Evolutionary conservation across 1,284 basidiomycete genomes (phyloP).

Genomic region (Apiotrichum domesticum): DNA sequence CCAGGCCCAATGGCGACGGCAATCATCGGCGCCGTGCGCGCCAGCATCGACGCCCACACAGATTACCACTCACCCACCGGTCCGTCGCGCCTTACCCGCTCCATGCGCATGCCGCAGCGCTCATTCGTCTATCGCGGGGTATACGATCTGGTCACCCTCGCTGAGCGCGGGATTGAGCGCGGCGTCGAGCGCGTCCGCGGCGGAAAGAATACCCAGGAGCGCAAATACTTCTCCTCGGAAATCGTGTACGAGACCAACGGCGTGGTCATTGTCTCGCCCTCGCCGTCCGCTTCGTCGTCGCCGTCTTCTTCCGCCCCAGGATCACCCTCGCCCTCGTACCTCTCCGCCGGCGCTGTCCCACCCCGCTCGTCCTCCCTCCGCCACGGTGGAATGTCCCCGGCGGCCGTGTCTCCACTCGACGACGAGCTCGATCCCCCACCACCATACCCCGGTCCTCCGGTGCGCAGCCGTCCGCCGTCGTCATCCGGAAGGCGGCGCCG

Average conservation of each 20-base stretch:
- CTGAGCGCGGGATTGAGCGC: background rate
- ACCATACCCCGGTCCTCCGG: conserved; percentile 1
- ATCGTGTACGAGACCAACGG: too few relatives aligned
- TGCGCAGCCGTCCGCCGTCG: background rate
- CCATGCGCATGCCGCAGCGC: background rate
- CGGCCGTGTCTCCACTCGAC: background rate
- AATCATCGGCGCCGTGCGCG: background rate
- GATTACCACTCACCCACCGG: background rate
- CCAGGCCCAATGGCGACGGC: conserved; percentile 5
- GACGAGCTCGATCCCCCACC: background rate
- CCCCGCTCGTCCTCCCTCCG: too few relatives aligned
- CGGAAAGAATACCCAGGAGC: too few relatives aligned
- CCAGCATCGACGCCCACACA: conserved; percentile 1
- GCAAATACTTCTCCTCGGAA: too few relatives aligned
- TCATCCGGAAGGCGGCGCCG: background rate
- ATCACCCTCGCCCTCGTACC: too few relatives aligned
- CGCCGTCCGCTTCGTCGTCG: too few relatives aligned
- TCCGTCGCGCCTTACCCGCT: background rate
- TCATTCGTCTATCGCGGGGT: background rate
- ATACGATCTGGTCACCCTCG: background rate
- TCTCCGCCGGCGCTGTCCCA: too few relatives aligned
- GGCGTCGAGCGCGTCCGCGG: background rate
- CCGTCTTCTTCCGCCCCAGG: too few relatives aligned
- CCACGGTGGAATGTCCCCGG: too few relatives aligned
- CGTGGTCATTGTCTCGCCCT: too few relatives aligned